These are phyloP conservation scores for Penicillium turbatum DNA, from an alignment of 495 filamentous ascomycete genomes.

Conservation along the genomic window DNA sequence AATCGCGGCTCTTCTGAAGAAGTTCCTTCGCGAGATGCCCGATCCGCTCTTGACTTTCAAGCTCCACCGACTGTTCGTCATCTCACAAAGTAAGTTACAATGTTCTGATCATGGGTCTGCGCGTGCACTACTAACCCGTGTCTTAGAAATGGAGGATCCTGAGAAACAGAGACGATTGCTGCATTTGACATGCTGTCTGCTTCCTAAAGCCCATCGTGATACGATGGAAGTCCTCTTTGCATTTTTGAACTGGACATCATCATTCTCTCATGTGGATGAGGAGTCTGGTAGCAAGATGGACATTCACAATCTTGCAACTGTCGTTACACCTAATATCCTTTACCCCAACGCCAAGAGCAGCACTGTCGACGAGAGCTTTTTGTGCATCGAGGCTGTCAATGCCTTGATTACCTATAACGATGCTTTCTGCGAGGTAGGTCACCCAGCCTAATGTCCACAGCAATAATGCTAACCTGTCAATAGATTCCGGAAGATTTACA, in stretches of 20 bases:
- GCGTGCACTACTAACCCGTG: slow-evolving; percentile 24
- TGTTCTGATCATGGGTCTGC: background rate
- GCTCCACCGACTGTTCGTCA: slow-evolving; percentile 84
- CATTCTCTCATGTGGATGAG: slow-evolving; percentile 95
- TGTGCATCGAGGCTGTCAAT: slow-evolving; percentile 88
- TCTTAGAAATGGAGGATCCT: slow-evolving; percentile 70
- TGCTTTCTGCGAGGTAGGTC: slow-evolving; percentile 88
- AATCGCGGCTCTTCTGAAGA: slow-evolving; percentile 90
- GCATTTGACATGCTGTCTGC: slow-evolving; percentile 86
- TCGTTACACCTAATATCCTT: slow-evolving; percentile 94
- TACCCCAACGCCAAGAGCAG: slow-evolving; percentile 66
- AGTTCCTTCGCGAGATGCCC: slow-evolving; percentile 90
- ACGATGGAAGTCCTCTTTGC: slow-evolving; percentile 90
- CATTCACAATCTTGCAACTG: slow-evolving; percentile 95
- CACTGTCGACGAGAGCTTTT: slow-evolving; percentile 77
- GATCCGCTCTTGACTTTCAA: slow-evolving; percentile 95
- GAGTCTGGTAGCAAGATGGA: slow-evolving; percentile 96
- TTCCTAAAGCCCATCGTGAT: slow-evolving; percentile 90
- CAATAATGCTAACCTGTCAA: slow-evolving; percentile 12
- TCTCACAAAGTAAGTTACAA: slow-evolving; percentile 66
- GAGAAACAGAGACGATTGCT: slow-evolving; percentile 79
- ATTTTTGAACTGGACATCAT: slow-evolving; percentile 97
- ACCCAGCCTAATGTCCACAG: background rate
- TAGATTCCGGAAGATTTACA: slow-evolving; percentile 92
- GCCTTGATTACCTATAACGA: slow-evolving; percentile 88